Base-by-base conservation (phyloP, 2,329 filamentous ascomycete species). In the Annulohypoxylon truncatum region DNA sequence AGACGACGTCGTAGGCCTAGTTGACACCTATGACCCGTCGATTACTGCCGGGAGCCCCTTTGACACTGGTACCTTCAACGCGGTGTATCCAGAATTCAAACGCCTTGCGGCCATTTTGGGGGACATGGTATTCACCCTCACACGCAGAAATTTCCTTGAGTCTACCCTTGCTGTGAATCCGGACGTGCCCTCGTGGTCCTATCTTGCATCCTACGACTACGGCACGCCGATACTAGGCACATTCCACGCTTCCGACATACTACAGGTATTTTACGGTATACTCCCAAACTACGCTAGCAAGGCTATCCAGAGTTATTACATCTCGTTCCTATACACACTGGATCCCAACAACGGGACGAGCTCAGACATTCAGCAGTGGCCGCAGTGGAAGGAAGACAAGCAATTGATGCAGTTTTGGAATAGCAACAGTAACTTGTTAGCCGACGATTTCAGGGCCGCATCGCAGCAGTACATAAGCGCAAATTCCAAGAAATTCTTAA, bases 31-130 rank as follows among this genome's bases (percentile, higher is more conserved):
- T 75, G 83, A 86, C 1, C 76, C 83, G n/a, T 80, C 82, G 22
- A 76, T 83, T 18, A 79, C 82, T 7, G 80, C 84, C 15, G 92
- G 92, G 31, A 91, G 89, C 1, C 92, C 92, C 0, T 94, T 92
- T 82, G 83, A 88, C 52, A 94, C 92, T 0, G 82, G 86, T 0
- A 66, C 85, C 8, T 68, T 90, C n/a, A 92, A 95, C 79, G 89
- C 90, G 73, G 82, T 88, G 73, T 94, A 92, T 74, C 91, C 92
- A 0, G 86, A 92, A 69, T 94, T 89, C 83, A 95, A 94, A 78
- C 90, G 91, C 12, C 81, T 93, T 0, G 89, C 91, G 1, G 92
- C 92, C 33, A 86, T 95, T 26, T 81, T 94, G 0, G 92, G 92
- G 12, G 92, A 96, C 74, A 73, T 93, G 0, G 87, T 87, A 1